Conservation (phyloP, 2,329 filamentous ascomycete species). For the Ophiocordyceps robertsii region DNA sequence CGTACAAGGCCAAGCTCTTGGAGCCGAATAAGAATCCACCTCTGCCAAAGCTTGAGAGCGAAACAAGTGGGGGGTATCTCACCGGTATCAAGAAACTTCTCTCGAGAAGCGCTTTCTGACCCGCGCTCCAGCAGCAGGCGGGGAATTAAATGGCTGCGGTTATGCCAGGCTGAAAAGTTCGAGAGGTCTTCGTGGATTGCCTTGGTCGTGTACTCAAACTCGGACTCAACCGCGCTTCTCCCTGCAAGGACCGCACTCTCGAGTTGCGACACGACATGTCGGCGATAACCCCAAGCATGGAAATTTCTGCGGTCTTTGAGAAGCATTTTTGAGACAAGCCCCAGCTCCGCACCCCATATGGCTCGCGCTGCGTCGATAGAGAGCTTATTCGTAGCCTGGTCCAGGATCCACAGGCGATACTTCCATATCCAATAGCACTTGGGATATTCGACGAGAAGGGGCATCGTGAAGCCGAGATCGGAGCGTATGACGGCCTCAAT, state of each 20-base stretch:
- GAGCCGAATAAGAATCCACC: background rate
- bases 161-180: constrained; percentile 97
- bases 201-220: constrained; percentile 81
- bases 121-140: constrained; percentile 57
- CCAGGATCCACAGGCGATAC: constrained; percentile 74
- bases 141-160: constrained; percentile 71
- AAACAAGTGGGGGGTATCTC: constrained; percentile 15
- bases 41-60: background rate
- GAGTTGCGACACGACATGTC: constrained; percentile 62
- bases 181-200: constrained; percentile 80
- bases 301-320: constrained; percentile 80
- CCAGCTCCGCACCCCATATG: constrained; percentile 78
- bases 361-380: constrained; percentile 38
- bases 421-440: constrained; percentile 99
- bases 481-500: constrained; percentile 39
- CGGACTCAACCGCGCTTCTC: constrained; percentile 57
- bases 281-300: constrained; percentile 89
- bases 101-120: constrained; percentile 49
- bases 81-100: constrained; percentile 57
- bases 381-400: constrained; percentile 54
- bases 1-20: constrained; percentile 63
- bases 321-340: constrained; percentile 77
- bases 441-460: constrained; percentile 70
- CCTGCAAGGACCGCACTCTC: constrained; percentile 43
- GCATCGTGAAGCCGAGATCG: constrained; percentile 73